A percentile compares a stretch with the other conserved stretches of the same genome.
phyloP scores from a whole-genome alignment of 768 basidiomycete genomes.

The Boletus coccyginus region DNA sequence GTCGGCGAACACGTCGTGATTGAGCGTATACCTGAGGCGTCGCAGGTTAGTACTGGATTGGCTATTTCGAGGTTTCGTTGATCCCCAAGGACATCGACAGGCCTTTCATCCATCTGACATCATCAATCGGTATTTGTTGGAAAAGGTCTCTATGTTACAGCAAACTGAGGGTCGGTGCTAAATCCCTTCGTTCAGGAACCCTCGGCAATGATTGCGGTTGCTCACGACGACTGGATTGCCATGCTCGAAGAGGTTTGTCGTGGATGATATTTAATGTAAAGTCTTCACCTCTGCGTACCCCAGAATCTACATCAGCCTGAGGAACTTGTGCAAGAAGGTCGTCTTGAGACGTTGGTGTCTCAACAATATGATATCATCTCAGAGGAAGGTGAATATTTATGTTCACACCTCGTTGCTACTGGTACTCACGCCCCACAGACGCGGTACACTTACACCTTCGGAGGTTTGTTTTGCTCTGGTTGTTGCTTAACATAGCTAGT shows the following conservation, averaged over 20 bases:
- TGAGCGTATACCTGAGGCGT: background rate
- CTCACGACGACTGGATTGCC: constrained; percentile 7
- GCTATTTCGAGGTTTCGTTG: background rate
- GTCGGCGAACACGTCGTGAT: background rate
- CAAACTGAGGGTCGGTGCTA: background rate
- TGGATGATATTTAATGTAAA: background rate
- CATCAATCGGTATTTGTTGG: constrained; percentile 7
- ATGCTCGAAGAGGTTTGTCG: constrained; percentile 5
- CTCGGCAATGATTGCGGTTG: background rate
- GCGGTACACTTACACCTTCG: constrained; percentile 12
- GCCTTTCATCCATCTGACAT: background rate
- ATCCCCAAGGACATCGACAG: background rate
- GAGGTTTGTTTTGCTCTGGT: background rate
- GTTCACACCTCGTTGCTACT: background rate
- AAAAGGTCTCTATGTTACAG: background rate
- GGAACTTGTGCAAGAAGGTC: constrained; percentile 1
- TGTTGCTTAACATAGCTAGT: background rate
- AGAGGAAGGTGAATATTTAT: background rate
- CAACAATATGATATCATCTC: background rate
- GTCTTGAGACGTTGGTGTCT: background rate
- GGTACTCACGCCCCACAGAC: background rate
- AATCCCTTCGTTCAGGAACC: background rate
- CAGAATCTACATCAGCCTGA: background rate
- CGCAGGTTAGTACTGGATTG: background rate
- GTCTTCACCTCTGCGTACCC: background rate